Conservation (phyloP, 2,329 filamentous ascomycete genomes). For the Immersiporthe knoxdaviesiana region DNA sequence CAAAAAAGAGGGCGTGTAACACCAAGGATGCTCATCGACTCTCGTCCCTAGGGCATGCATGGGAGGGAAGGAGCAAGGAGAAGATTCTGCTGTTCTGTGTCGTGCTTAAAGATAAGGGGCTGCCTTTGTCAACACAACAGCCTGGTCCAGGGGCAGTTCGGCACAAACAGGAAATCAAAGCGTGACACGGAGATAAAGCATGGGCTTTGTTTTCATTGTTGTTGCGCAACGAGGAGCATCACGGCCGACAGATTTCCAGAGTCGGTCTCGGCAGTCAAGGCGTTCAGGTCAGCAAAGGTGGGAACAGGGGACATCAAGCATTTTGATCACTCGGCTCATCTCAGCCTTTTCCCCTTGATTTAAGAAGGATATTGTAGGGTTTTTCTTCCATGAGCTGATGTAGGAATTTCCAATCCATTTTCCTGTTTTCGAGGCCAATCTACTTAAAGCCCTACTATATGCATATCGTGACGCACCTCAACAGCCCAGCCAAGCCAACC, state of each 20-base stretch:
- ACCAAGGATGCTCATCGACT: too few relatives aligned
- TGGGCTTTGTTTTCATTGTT: background rate
- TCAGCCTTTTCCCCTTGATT: background rate
- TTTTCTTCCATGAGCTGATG: background rate
- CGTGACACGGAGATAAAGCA: background rate
- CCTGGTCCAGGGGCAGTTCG: too few relatives aligned
- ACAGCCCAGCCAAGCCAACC: background rate
- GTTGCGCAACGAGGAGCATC: too few relatives aligned
- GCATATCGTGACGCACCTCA: background rate
- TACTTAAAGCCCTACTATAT: background rate
- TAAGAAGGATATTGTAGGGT: too few relatives aligned
- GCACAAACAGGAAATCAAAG: background rate
- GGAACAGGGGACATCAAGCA: too few relatives aligned
- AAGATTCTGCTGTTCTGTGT: background rate
- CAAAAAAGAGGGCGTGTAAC: constrained; percentile 18
- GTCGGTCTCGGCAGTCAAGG: background rate
- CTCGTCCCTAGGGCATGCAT: too few relatives aligned
- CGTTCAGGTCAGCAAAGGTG: background rate
- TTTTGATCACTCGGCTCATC: background rate
- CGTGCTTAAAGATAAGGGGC: background rate
- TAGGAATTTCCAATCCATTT: background rate
- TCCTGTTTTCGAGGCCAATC: background rate
- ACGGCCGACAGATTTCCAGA: background rate
- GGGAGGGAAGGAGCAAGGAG: too few relatives aligned
- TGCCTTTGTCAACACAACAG: background rate